Conservation (phyloP, 208 protist species). For the Wallacemonas collosoma region DNA sequence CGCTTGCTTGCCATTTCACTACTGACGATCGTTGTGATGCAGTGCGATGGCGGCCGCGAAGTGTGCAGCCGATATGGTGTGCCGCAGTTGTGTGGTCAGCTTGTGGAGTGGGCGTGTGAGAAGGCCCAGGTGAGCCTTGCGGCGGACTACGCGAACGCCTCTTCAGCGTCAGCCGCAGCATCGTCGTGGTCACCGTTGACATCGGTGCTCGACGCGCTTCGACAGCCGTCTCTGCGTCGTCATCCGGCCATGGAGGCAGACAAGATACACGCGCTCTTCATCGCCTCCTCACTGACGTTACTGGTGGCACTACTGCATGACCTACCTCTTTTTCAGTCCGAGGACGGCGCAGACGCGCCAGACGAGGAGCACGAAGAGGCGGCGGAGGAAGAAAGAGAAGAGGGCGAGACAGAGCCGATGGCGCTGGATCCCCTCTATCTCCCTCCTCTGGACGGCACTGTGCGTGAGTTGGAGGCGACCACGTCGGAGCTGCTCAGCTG, state of each 20-base stretch:
- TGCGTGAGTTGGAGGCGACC: constrained; percentile 35
- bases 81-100: constrained; percentile 68
- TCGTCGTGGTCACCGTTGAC: neutral
- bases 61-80: constrained; percentile 48
- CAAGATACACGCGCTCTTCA: constrained; percentile 20
- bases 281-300: constrained; percentile 39
- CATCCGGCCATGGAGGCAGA: neutral
- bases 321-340: constrained; percentile 24
- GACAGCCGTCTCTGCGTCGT: neutral
- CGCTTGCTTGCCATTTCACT: constrained; percentile 65
- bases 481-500: constrained; percentile 26
- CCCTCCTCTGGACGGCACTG: constrained; percentile 32
- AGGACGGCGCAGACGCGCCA: neutral
- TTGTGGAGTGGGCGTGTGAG: constrained; percentile 39
- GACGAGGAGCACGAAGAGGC: neutral
- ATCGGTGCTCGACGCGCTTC: neutral
- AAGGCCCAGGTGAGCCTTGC: constrained; percentile 18
- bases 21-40: constrained; percentile 57
- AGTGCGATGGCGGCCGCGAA: constrained; percentile 50
- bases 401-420: neutral
- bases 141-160: neutral
- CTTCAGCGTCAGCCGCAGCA: neutral
- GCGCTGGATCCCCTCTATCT: constrained; percentile 15
- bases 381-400: constrained; percentile 7
- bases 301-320: constrained; percentile 55